Evolutionary conservation across 352 stramenopile genomes (phyloP).

Genomic region (Globisporangium nodosum): DNA sequence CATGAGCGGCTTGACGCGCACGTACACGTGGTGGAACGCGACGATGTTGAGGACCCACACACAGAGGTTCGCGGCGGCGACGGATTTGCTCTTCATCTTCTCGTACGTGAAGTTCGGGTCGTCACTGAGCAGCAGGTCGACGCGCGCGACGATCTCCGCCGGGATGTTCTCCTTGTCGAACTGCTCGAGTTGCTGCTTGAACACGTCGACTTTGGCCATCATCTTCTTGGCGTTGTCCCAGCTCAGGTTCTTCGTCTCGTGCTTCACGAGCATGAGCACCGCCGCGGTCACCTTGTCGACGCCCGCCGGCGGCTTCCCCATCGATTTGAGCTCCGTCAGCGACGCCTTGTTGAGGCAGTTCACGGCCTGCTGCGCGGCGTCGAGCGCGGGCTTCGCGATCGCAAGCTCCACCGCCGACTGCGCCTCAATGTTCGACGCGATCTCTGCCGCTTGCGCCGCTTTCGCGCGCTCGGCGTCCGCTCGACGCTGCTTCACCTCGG

Average conservation of each 20-base stretch:
- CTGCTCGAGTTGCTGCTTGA: constrained; percentile 87
- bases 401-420: constrained; percentile 68
- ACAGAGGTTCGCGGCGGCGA: constrained; percentile 88
- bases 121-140: constrained; percentile 80
- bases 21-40: constrained; percentile 89
- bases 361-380: constrained; percentile 80
- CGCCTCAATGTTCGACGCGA: constrained; percentile 55
- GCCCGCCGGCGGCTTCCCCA: constrained; percentile 81
- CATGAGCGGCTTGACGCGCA: constrained; percentile 94
- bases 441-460: constrained; percentile 58
- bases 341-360: constrained; percentile 89
- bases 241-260: constrained; percentile 91
- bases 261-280: constrained; percentile 91
- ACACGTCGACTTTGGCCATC: constrained; percentile 93
- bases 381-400: constrained; percentile 76
- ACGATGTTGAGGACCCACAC: constrained; percentile 94
- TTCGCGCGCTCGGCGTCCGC: constrained; percentile 79
- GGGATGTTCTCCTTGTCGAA: constrained; percentile 93
- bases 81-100: constrained; percentile 92
- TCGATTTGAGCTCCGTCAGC: constrained; percentile 85
- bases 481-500: constrained; percentile 80
- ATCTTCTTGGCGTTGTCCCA: constrained; percentile 96
- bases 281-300: constrained; percentile 89
- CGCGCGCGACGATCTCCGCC: constrained; percentile 72
- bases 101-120: constrained; percentile 92